phyloP scores from a whole-genome alignment of 495 filamentous ascomycete genomes.

The Trichoderma parareesei region DNA sequence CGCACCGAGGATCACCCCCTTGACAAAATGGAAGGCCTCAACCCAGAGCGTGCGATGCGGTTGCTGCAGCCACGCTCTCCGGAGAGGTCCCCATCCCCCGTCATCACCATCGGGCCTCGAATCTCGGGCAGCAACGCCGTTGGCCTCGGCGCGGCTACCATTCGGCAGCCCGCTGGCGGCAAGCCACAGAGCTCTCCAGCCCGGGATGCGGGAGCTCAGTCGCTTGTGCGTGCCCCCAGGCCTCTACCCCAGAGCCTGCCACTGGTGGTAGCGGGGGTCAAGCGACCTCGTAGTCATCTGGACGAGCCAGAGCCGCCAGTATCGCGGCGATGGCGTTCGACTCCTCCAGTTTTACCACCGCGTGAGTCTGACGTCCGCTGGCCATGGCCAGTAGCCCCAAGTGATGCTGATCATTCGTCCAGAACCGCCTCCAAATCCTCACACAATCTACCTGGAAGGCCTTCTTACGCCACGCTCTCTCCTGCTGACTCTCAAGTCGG shows the following conservation, averaged over 20 bases:
- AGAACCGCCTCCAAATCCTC: background rate
- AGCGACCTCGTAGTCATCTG: slow-evolving; percentile 1
- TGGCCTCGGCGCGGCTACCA: background rate
- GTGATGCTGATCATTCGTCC: background rate
- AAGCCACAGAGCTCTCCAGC: background rate
- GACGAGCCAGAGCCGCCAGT: background rate
- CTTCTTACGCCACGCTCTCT: background rate
- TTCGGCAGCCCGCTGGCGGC: background rate
- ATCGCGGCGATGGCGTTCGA: background rate
- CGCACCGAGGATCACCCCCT: background rate
- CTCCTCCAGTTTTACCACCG: background rate
- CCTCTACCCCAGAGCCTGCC: no score
- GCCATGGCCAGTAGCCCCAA: background rate
- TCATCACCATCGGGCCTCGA: background rate
- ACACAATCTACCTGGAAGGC: background rate
- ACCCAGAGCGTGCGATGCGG: background rate
- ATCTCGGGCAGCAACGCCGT: background rate
- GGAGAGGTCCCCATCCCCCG: background rate
- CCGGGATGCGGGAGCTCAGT: background rate
- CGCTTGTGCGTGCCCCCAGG: background rate
- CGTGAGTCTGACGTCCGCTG: background rate
- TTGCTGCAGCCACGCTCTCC: slow-evolving; percentile 5
- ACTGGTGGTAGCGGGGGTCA: background rate
- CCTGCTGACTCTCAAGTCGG: background rate
- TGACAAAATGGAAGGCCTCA: background rate